A percentile compares a stretch with the other conserved stretches of the same genome.
These are phyloP conservation scores for Nakaseomyces sp. DNA, from an alignment of 1,139 yeast species.

Conservation along the genomic window DNA sequence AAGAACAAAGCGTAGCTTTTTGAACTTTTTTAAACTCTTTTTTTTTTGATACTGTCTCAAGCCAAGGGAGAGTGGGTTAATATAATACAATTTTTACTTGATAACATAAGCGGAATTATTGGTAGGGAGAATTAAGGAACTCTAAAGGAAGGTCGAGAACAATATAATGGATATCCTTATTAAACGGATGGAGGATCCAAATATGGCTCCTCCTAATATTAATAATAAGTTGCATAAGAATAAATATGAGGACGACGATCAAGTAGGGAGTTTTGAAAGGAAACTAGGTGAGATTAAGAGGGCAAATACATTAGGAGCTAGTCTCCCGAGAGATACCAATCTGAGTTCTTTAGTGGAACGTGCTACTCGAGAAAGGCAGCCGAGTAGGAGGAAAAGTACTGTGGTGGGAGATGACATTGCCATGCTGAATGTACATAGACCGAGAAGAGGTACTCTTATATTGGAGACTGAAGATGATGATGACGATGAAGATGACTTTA, in stretches of 20 bases:
- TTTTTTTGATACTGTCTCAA: no score
- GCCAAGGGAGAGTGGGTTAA: no score
- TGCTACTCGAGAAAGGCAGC: neutral
- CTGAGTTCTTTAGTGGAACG: neutral
- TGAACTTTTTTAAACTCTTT: no score
- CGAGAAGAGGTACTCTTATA: slow-evolving; percentile 3
- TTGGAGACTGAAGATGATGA: neutral
- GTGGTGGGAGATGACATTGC: neutral
- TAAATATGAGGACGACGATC: neutral
- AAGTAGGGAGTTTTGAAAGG: neutral
- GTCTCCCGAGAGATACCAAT: slow-evolving; percentile 1
- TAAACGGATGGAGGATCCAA: slow-evolving; percentile 12
- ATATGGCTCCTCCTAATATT: slow-evolving; percentile 5
- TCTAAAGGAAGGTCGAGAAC: no score
- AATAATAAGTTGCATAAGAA: neutral
- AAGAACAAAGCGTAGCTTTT: no score
- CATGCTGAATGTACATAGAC: neutral
- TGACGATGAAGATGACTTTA: slow-evolving; percentile 1
- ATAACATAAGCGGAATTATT: no score
- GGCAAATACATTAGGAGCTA: neutral
- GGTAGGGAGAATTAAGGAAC: no score
- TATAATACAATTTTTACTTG: no score
- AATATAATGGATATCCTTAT: slow-evolving; percentile 14
- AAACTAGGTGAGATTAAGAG: neutral
- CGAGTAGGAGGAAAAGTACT: neutral